Percentiles rank a stretch among this genome's conserved stretches.
These are phyloP conservation scores for Tubosaeta sp. DNA, from an alignment of 768 basidiomycete species.

Conservation along the genomic window DNA sequence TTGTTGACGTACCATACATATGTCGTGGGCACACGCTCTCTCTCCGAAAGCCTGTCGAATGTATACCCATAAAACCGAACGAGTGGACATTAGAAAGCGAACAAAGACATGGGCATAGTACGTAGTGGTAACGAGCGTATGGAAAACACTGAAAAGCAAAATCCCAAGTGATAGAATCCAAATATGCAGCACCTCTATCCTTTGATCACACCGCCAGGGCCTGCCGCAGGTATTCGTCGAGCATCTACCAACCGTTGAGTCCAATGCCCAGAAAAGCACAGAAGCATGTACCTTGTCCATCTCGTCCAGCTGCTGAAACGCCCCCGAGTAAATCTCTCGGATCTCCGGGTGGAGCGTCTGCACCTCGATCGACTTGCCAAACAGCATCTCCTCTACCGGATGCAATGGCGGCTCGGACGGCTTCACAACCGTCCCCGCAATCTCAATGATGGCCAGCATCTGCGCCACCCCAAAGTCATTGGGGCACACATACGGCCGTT, in stretches of 20 bases:
- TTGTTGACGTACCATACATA: background rate
- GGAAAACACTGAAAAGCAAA: background rate
- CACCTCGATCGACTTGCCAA: slow-evolving; percentile 60
- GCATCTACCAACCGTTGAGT: slow-evolving; percentile 14
- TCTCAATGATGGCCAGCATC: slow-evolving; percentile 88
- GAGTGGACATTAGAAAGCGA: background rate
- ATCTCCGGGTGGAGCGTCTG: slow-evolving; percentile 66
- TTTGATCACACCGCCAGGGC: slow-evolving; percentile 16
- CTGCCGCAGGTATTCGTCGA: slow-evolving; percentile 30
- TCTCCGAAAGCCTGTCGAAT: background rate
- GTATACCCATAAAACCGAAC: background rate
- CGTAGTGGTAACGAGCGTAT: background rate
- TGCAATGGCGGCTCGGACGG: slow-evolving; percentile 41
- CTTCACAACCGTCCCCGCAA: slow-evolving; percentile 42
- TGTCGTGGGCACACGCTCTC: background rate
- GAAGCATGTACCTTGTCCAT: slow-evolving; percentile 62
- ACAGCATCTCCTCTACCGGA: slow-evolving; percentile 69
- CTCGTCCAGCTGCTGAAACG: slow-evolving; percentile 72
- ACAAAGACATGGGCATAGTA: background rate
- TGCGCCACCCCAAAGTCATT: slow-evolving; percentile 84
- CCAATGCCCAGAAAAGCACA: background rate
- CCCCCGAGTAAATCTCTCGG: slow-evolving; percentile 63
- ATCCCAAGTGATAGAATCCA: background rate
- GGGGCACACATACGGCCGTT: slow-evolving; percentile 50
- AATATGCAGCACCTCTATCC: background rate